Evolutionary conservation across 2,329 filamentous ascomycete species (phyloP), one percentile per base, ranked within the genome.

Genomic region (Tolypocladium sp.): DNA sequence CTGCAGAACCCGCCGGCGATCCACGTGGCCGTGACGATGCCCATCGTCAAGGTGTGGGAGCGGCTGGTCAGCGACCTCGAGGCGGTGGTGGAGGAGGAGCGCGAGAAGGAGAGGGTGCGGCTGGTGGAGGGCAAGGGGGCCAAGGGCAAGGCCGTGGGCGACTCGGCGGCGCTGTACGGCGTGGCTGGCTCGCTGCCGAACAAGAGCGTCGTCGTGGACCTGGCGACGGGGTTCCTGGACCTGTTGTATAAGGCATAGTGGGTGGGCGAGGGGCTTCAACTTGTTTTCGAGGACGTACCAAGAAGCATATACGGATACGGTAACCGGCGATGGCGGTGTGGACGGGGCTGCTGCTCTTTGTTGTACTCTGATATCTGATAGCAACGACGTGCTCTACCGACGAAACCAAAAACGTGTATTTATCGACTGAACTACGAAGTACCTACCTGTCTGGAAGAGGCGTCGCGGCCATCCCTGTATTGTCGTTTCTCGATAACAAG

Each of bases 161-260:
- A 96, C 71, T 86, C 91, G 17, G 90, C 91, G 1, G 92, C 92
- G 5, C 76, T 99, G 62, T 99, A 99, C 74, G 94, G 94, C 58
- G 92, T 99, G 59, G 94, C 94, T 0, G 94, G 94, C 7, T 95
- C 90, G 69, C 75, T 99, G 73, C 94, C 94, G 1, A 95, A 99
- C 72, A 97, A 97, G 83, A 91, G 89, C 65, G 88, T 99, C 40
- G 92, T 99, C 38, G 90, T 91, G 64, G 91, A 96, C 67, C 76
- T 99, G 70, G 93, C 92, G 2, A 90, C 82, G 65, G 93, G 92
- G 0, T 99, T 97, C 74, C 79, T 97, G 70, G 92, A 97, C 76
- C 88, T 94, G 57, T 72, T 97, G 73, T 97, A 97, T 75, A 96
- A 96, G 79, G 88, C 88, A 61, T 94, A 77, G 76, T n/a, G 9